phyloP scores from a whole-genome alignment of 345 rosid species.

The Garcia nutans region DNA sequence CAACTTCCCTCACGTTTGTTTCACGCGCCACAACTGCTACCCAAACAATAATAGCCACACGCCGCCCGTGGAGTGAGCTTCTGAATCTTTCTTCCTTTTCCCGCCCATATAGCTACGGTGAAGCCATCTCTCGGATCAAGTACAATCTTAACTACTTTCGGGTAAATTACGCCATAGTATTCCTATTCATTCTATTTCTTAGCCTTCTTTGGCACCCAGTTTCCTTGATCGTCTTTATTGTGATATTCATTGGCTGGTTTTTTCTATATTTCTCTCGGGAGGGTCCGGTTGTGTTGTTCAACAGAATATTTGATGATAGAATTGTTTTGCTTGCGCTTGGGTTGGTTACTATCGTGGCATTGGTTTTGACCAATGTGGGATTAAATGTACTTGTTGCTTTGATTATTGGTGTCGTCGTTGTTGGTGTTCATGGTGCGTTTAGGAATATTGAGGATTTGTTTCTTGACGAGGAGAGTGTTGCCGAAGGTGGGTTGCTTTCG shows the following conservation, averaged over 20 bases:
- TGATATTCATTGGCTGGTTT: conserved; percentile 68
- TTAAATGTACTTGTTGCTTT: conserved; percentile 65
- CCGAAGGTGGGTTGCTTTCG: conserved; percentile 59
- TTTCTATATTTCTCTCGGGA: conserved; percentile 72
- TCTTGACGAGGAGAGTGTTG: conserved; percentile 61
- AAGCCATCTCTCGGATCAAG: conserved; percentile 55
- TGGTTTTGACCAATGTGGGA: conserved; percentile 79
- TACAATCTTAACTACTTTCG: conserved; percentile 65
- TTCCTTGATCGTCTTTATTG: conserved; percentile 64
- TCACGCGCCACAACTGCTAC: conserved; percentile 52
- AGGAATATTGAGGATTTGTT: conserved; percentile 69
- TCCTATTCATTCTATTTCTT: conserved; percentile 58
- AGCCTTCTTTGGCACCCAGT: conserved; percentile 78
- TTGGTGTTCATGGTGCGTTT: conserved; percentile 63
- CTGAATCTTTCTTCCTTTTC: conserved; percentile 46
- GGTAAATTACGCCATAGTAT: conserved; percentile 59
- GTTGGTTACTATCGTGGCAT: conserved; percentile 56
- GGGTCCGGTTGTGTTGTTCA: conserved; percentile 51
- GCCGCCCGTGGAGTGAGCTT: conserved; percentile 85
- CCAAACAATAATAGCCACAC: conserved; percentile 46
- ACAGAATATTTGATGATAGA: conserved; percentile 52
- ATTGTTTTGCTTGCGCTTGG: conserved; percentile 49
- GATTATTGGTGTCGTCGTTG: conserved; percentile 50
- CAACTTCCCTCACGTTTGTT: conserved; percentile 36
- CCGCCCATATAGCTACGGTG: conserved; percentile 50